Conservation (phyloP, 352 stramenopile genomes). For the Pythium inflatum region DNA sequence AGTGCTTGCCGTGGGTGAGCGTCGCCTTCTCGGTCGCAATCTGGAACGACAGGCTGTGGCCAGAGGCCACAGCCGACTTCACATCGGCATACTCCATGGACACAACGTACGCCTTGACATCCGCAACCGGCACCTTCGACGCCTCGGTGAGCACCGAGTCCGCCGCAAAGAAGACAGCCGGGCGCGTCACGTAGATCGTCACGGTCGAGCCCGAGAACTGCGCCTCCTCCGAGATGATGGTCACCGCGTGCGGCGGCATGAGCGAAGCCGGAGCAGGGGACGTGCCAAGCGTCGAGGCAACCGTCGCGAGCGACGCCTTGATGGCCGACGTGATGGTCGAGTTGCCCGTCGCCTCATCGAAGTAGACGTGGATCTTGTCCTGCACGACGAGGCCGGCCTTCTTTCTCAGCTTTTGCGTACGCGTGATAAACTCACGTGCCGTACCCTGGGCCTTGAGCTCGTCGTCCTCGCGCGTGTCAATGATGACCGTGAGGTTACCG, state of each 20-base stretch:
- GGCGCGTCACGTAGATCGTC: conserved; percentile 67
- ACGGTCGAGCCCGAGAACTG: conserved; percentile 74
- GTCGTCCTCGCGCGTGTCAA: conserved; percentile 96
- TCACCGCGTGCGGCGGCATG: conserved; percentile 62
- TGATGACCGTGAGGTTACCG: conserved; percentile 93
- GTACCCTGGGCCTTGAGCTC: conserved; percentile 93
- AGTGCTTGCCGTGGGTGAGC: conserved; percentile 59
- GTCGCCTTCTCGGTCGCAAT: conserved; percentile 47
- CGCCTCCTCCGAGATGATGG: conserved; percentile 73
- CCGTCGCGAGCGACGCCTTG: conserved; percentile 61
- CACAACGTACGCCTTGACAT: conserved; percentile 67
- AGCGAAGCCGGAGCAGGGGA: conserved; percentile 61
- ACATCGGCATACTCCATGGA: conserved; percentile 85
- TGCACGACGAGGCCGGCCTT: conserved; percentile 93
- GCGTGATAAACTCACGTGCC: conserved; percentile 97
- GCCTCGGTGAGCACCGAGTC: conserved; percentile 52
- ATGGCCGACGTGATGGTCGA: conserved; percentile 64
- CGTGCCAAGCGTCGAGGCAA: conserved; percentile 61
- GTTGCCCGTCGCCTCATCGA: conserved; percentile 72
- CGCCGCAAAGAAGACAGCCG: conserved; percentile 72
- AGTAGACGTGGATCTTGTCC: conserved; percentile 98
- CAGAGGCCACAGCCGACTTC: conserved; percentile 50
- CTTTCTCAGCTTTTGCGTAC: conserved; percentile 99
- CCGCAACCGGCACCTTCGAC: conserved; percentile 42
- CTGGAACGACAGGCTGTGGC: conserved; percentile 49